These are phyloP conservation scores for Stephania japonica DNA, from an alignment of 164 flowering plant species.

Conservation along the genomic window DNA sequence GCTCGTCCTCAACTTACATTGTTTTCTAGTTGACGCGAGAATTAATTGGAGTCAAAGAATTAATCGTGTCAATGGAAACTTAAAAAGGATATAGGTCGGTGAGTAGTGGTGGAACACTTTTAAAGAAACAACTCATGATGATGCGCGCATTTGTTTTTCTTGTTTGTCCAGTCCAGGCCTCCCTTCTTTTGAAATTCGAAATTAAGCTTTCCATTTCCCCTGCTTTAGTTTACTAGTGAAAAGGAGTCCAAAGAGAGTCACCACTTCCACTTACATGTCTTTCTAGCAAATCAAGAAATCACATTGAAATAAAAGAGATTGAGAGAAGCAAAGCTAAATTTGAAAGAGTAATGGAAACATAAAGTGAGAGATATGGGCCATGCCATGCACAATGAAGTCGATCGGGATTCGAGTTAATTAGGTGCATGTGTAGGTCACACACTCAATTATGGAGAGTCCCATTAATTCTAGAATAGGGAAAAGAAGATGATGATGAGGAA, in stretches of 20 bases:
- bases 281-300: background rate
- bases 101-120: background rate
- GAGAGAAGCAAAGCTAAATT: background rate
- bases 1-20: too few relatives aligned
- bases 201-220: background rate
- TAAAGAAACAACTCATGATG: background rate
- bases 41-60: too few relatives aligned
- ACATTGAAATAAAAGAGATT: background rate
- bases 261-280: background rate
- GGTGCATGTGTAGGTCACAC: background rate
- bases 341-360: background rate
- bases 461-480: background rate
- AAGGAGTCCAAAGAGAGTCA: background rate
- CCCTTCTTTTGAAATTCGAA: background rate
- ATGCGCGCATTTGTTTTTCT: background rate
- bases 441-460: conserved; percentile 1
- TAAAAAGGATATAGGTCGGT: background rate
- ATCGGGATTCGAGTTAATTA: background rate
- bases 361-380: conserved; percentile 1
- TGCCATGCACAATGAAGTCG: background rate
- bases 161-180: background rate
- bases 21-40: too few relatives aligned
- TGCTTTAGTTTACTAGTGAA: background rate
- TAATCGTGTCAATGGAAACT: background rate
- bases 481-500: background rate